Evolutionary conservation across 345 rosid species (phyloP).

Genomic region (Boechera stricta): DNA sequence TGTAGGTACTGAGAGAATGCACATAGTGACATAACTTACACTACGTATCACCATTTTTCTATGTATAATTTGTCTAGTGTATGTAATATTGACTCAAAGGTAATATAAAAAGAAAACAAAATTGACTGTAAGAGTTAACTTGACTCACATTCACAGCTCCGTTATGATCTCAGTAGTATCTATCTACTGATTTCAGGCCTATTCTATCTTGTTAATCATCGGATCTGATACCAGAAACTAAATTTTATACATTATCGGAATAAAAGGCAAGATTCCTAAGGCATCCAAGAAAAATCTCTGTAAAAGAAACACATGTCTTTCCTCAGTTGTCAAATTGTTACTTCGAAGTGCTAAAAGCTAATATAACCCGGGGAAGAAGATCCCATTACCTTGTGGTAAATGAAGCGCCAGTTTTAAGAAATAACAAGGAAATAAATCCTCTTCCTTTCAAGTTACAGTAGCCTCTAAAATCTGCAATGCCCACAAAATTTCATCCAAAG

Average conservation of each 20-base stretch:
- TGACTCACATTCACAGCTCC: constrained; percentile 11
- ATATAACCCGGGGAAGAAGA: neutral
- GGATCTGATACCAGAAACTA: constrained; percentile 1
- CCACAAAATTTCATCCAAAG: constrained; percentile 56
- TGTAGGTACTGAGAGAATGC: constrained; percentile 36
- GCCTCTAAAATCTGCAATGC: constrained; percentile 2
- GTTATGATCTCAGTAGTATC: constrained; percentile 6
- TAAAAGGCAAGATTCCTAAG: constrained; percentile 17
- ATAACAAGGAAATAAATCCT: neutral
- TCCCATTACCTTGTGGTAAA: constrained; percentile 27
- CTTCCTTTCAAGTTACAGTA: constrained; percentile 10
- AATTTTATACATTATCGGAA: neutral
- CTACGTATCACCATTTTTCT: constrained; percentile 31
- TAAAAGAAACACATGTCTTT: constrained; percentile 2
- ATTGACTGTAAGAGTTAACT: constrained; percentile 28
- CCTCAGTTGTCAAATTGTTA: neutral
- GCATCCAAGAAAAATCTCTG: neutral
- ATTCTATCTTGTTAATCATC: constrained; percentile 7
- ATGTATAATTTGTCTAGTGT: constrained; percentile 19
- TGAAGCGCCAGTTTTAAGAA: constrained; percentile 8
- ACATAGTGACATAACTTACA: constrained; percentile 31
- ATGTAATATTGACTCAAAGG: constrained; percentile 21
- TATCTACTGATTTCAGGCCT: constrained; percentile 1
- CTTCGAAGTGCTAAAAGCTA: constrained; percentile 16
- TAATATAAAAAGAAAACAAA: constrained; percentile 7